Evolutionary conservation across 2,329 filamentous ascomycete genomes (phyloP).

Genomic region (Teratosphaeria zuluensis): DNA sequence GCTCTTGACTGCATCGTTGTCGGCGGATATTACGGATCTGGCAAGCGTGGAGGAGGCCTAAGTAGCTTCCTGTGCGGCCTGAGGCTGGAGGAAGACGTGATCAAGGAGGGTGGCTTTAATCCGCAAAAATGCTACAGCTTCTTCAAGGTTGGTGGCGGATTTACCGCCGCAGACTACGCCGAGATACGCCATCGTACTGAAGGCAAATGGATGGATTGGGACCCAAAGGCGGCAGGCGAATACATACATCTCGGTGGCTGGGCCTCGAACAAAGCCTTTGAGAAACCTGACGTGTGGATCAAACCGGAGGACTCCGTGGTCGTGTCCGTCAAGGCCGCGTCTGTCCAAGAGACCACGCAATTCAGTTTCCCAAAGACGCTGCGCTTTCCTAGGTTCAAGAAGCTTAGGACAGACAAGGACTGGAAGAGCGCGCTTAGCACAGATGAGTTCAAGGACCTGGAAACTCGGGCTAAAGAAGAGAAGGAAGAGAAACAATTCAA

Average conservation of each 20-base stretch:
- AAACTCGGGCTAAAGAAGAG: slow-evolving; percentile 59
- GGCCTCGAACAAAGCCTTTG: slow-evolving; percentile 51
- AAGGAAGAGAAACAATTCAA: slow-evolving; percentile 64
- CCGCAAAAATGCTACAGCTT: slow-evolving; percentile 83
- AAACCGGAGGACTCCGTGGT: slow-evolving; percentile 80
- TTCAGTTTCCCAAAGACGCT: slow-evolving; percentile 71
- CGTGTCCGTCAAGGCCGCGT: slow-evolving; percentile 78
- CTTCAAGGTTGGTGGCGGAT: slow-evolving; percentile 94
- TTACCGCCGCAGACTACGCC: slow-evolving; percentile 74
- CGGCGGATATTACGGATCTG: slow-evolving; percentile 87
- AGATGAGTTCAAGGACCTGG: slow-evolving; percentile 66
- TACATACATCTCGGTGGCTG: slow-evolving; percentile 76
- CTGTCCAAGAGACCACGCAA: slow-evolving; percentile 61
- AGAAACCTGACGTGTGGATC: slow-evolving; percentile 88
- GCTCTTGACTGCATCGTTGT: slow-evolving; percentile 82
- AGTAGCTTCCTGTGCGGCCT: slow-evolving; percentile 89
- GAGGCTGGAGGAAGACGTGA: slow-evolving; percentile 46
- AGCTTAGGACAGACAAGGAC: slow-evolving; percentile 66
- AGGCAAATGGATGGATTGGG: slow-evolving; percentile 85
- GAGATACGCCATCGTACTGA: slow-evolving; percentile 75
- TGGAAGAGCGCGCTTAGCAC: slow-evolving; percentile 75
- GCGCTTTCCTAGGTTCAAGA: slow-evolving; percentile 83
- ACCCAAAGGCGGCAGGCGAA: slow-evolving; percentile 63
- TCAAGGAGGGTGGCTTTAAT: slow-evolving; percentile 49
- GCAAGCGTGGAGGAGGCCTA: slow-evolving; percentile 68